These are phyloP conservation scores for Vicia villosa DNA, from an alignment of 306 rosid species.

Conservation along the genomic window DNA sequence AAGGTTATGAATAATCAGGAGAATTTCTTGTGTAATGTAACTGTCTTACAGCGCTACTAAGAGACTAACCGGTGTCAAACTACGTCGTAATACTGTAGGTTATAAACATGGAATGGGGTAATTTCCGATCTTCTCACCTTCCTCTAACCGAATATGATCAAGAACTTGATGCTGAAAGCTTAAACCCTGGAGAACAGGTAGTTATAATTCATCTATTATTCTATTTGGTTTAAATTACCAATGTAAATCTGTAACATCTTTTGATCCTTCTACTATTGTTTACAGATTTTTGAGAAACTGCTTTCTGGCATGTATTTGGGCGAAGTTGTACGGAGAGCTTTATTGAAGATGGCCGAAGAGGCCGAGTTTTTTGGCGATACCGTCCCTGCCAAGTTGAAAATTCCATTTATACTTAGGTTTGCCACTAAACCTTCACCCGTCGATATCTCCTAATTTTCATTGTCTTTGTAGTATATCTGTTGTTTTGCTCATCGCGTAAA, in stretches of 20 bases:
- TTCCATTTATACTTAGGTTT: constrained; percentile 76
- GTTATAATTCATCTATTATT: neutral
- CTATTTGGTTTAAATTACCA: neutral
- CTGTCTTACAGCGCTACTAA: constrained; percentile 11
- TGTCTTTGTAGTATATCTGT: constrained; percentile 1
- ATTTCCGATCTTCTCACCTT: constrained; percentile 84
- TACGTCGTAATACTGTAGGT: constrained; percentile 52
- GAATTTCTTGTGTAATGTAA: neutral
- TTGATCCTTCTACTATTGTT: constrained; percentile 41
- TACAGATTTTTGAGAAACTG: constrained; percentile 86
- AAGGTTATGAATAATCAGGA: constrained; percentile 19
- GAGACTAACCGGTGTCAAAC: constrained; percentile 20
- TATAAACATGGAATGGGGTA: constrained; percentile 98
- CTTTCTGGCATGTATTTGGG: constrained; percentile 95
- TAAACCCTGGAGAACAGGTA: constrained; percentile 97
- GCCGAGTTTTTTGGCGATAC: constrained; percentile 81
- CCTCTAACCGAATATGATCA: constrained; percentile 83
- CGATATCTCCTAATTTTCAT: neutral
- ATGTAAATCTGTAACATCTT: constrained; percentile 27
- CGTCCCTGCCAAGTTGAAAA: constrained; percentile 72
- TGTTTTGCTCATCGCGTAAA: constrained; percentile 21
- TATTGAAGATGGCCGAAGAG: constrained; percentile 80
- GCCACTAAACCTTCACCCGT: neutral
- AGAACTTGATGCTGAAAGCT: constrained; percentile 76
- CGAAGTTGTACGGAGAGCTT: constrained; percentile 72